Evolutionary conservation across 257 asterid genomes (phyloP), one percentile per base, ranked within the genome.

Genomic region (Solanum bukasovii): DNA sequence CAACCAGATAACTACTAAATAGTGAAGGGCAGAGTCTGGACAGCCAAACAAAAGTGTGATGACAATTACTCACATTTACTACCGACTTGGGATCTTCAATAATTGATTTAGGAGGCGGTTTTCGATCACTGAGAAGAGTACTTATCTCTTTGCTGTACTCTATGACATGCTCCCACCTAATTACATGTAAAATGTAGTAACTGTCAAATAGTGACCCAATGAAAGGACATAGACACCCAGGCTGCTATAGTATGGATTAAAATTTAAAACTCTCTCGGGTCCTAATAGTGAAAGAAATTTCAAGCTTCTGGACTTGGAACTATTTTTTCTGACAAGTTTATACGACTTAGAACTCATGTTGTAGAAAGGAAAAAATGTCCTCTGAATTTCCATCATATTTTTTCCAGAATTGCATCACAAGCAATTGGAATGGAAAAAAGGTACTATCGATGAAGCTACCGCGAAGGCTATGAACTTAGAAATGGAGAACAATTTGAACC

Each of bases 151-250:
- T 93, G 94, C 96, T 96, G 91, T 95, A 97, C 91, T 93, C 97
- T 95, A 95, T 93, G 35, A 96, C 94, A 92, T 93, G 94, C 88
- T 93, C 95, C 94, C 93, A 96, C 98, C 99, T 97, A 92, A 90
- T 88, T 46, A 87, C 67, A 81, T 37, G 29, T 31, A 81, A 79
- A 46, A 81, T 81, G 68, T 9, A 81, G 25, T 5, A 81, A 46
- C 18, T 27, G 68, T 81, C 85, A 81, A 46, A 31, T 16, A 46
- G 85, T 46, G 68, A 29, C 68, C 42, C 85, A 16, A 18, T 81
- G 42, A 10, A 81, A 81, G 68, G 42, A 29, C 42, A 46, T 27
- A 46, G 2, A 4, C 68, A 46, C 85, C 38, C 85, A 46, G 25
- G 42, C 68, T 33, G 18, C 63, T 29, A 27, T 27, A 46, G 38